Evolutionary conservation across 192 early-diverging fungal species (phyloP).

Genomic region (Podila minutissima): DNA sequence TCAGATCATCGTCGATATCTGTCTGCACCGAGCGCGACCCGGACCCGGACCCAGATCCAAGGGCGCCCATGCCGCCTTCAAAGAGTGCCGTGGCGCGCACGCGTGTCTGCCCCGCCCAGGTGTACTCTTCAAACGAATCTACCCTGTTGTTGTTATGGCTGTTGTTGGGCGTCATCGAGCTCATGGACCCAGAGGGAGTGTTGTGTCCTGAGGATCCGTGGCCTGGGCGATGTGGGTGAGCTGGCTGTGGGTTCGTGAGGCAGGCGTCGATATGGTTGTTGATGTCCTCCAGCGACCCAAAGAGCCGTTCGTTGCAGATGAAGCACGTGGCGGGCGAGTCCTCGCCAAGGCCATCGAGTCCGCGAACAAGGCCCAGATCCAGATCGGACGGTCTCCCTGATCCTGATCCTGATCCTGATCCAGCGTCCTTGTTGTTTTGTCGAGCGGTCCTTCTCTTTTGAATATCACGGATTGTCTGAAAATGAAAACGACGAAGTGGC

Average conservation of each 20-base stretch:
- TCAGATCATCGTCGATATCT: conserved; percentile 82
- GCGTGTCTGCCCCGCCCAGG: conserved; percentile 83
- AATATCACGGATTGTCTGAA: conserved; percentile 35
- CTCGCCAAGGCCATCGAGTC: conserved; percentile 17
- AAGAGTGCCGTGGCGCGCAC: conserved; percentile 83
- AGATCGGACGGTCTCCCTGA: conserved; percentile 10
- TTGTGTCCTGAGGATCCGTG: conserved; percentile 18
- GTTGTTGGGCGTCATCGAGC: conserved; percentile 9
- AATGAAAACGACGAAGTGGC: not conserved
- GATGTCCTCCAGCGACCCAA: conserved; percentile 65
- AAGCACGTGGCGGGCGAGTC: conserved; percentile 65
- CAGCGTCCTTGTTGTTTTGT: conserved; percentile 28
- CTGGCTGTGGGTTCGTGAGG: conserved; percentile 53
- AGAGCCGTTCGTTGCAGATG: conserved; percentile 69
- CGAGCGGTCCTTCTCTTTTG: conserved; percentile 34
- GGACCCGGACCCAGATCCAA: conserved; percentile 38
- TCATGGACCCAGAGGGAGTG: conserved; percentile 14
- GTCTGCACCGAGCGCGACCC: conserved; percentile 52
- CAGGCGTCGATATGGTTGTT: conserved; percentile 86
- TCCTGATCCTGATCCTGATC: not conserved
- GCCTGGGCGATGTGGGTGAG: conserved; percentile 7
- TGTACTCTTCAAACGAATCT: conserved; percentile 75
- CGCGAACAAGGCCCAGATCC: conserved; percentile 10
- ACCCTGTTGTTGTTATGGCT: conserved; percentile 11
- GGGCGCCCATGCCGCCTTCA: conserved; percentile 76